A percentile compares a stretch with the other conserved stretches of the same genome.
phyloP scores from a whole-genome alignment of 2,329 filamentous ascomycete genomes.

The Cucurbitaria berberidis region DNA sequence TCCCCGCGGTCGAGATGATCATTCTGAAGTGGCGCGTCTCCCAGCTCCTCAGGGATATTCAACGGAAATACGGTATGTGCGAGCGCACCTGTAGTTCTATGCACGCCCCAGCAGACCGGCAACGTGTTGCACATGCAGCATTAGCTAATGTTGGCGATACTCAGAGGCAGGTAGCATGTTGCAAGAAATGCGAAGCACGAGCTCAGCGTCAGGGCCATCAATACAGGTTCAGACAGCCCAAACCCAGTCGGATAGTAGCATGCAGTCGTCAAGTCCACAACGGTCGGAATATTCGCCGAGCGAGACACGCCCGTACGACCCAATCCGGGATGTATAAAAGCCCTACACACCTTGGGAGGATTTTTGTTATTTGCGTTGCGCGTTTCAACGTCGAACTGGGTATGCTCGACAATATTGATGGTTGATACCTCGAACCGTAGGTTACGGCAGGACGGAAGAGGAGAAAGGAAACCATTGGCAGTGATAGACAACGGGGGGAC shows the following conservation, averaged over 20 bases:
- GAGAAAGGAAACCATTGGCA: slow-evolving; percentile 6
- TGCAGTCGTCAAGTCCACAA: slow-evolving; percentile 39
- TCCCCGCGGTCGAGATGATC: slow-evolving; percentile 46
- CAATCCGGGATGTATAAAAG: slow-evolving; percentile 45
- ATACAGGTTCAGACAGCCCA: slow-evolving; percentile 36
- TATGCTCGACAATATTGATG: slow-evolving; percentile 18
- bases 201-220: slow-evolving; percentile 32
- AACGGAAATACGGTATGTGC: slow-evolving; percentile 47
- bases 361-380: slow-evolving; percentile 26
- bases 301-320: slow-evolving; percentile 45
- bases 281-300: slow-evolving; percentile 42
- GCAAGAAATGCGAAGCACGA: slow-evolving; percentile 36
- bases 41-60: slow-evolving; percentile 45
- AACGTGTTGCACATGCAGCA: slow-evolving; percentile 27
- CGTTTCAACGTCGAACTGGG: slow-evolving; percentile 16
- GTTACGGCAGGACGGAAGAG: slow-evolving; percentile 9
- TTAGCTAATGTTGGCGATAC: slow-evolving; percentile 38
- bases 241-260: slow-evolving; percentile 33
- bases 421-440: slow-evolving; percentile 27
- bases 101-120: slow-evolving; percentile 20
- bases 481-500: slow-evolving; percentile 6
- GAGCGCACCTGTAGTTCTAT: slow-evolving; percentile 24
- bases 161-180: slow-evolving; percentile 48
- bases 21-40: slow-evolving; percentile 48
- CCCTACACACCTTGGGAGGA: slow-evolving; percentile 16